Percentiles rank a stretch among this genome's conserved stretches.
Evolutionary conservation across 495 filamentous ascomycete species (phyloP).

Genomic region (Penicillium maclennaniae): DNA sequence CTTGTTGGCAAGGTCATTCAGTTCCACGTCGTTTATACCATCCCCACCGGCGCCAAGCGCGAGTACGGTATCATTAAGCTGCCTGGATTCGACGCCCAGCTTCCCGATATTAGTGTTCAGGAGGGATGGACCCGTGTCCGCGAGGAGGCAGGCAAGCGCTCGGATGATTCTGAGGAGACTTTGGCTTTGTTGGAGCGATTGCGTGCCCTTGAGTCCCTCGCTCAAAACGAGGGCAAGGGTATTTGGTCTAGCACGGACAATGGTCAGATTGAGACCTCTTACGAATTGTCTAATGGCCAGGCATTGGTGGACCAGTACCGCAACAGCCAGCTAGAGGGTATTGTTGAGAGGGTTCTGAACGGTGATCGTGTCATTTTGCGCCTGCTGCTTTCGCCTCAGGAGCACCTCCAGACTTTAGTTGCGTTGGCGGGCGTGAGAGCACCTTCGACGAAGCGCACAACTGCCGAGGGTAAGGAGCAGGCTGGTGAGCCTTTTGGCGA

Average conservation of each 20-base stretch:
- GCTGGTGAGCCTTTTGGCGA: slow-evolving; percentile 84
- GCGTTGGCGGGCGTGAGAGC: slow-evolving; percentile 87
- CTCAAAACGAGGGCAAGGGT: slow-evolving; percentile 72
- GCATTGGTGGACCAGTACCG: slow-evolving; percentile 72
- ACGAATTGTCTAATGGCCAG: slow-evolving; percentile 71
- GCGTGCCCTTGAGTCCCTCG: slow-evolving; percentile 71
- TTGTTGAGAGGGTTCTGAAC: slow-evolving; percentile 83
- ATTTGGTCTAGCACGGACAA: slow-evolving; percentile 59
- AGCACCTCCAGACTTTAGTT: slow-evolving; percentile 79
- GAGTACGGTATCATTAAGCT: slow-evolving; percentile 82
- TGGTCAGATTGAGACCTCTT: slow-evolving; percentile 67
- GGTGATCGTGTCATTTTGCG: slow-evolving; percentile 89
- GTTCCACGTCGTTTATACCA: slow-evolving; percentile 76
- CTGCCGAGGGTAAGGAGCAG: slow-evolving; percentile 72
- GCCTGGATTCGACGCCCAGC: slow-evolving; percentile 61
- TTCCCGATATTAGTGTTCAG: slow-evolving; percentile 76
- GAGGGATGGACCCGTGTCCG: slow-evolving; percentile 89
- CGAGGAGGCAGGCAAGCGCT: slow-evolving; percentile 81
- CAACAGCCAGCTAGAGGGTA: slow-evolving; percentile 69
- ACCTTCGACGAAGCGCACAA: slow-evolving; percentile 77
- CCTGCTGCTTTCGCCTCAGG: slow-evolving; percentile 66
- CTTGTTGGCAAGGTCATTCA: slow-evolving; percentile 82
- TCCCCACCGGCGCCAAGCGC: slow-evolving; percentile 72
- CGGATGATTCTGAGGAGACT: slow-evolving; percentile 76
- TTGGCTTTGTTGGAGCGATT: slow-evolving; percentile 69